Evolutionary conservation across 1,284 basidiomycete genomes (phyloP).

Genomic region (Trichosporon asahii): DNA sequence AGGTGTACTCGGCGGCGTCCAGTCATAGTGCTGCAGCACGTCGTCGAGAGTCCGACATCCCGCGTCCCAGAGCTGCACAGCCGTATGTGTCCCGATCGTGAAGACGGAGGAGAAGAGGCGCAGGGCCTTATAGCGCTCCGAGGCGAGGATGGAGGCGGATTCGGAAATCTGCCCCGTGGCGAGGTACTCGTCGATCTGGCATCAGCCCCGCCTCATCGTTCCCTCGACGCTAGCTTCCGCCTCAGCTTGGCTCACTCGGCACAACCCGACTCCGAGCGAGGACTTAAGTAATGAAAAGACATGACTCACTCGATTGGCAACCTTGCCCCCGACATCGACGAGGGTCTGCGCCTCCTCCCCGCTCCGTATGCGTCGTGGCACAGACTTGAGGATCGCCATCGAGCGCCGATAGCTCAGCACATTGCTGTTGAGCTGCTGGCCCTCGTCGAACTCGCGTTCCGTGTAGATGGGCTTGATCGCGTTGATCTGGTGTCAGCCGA

Average conservation of each 20-base stretch:
- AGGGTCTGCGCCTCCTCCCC: constrained; percentile 47
- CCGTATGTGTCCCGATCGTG: constrained; percentile 44
- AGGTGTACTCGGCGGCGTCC: constrained; percentile 25
- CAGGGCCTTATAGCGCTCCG: constrained; percentile 38
- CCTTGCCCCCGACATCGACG: constrained; percentile 47
- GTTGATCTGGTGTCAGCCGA: constrained; percentile 34
- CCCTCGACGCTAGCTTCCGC: no score
- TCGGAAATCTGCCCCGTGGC: constrained; percentile 40
- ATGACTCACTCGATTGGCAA: constrained; percentile 39
- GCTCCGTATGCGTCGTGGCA: constrained; percentile 42
- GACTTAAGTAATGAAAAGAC: no score
- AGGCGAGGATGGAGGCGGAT: constrained; percentile 36
- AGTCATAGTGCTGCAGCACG: constrained; percentile 38
- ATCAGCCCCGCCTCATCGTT: neutral
- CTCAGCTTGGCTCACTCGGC: no score
- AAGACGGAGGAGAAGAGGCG: constrained; percentile 45
- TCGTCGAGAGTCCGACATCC: constrained; percentile 46
- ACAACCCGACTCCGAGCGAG: no score
- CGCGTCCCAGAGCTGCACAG: constrained; percentile 44
- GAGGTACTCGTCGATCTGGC: constrained; percentile 50
- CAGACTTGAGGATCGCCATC: constrained; percentile 40
- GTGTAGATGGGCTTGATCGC: constrained; percentile 51
- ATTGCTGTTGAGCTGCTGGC: constrained; percentile 48
- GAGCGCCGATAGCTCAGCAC: constrained; percentile 48
- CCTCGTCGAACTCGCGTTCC: constrained; percentile 48